Evolutionary conservation across 345 rosid genomes (phyloP), one percentile per base, ranked within the genome.

Genomic region (Noccaea bulbosa): DNA sequence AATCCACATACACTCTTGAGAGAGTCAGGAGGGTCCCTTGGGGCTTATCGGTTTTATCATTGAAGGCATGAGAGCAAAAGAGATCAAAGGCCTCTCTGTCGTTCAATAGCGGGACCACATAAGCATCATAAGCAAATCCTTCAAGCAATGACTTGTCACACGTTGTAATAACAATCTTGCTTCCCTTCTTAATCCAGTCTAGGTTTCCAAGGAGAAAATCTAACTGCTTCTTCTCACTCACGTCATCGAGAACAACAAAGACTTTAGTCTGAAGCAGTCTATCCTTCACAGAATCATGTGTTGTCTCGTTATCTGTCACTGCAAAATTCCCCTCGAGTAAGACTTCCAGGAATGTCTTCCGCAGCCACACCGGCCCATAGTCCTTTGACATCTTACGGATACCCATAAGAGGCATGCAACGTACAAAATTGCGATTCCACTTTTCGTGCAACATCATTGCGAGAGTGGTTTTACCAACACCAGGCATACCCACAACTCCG

Each of bases 401-500:
- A 60, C 20, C 51, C 16, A 48, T n/a, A 55, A 55, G 43, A 55
- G 61, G 61, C 24, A 55, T 1, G n/a, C 61, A 55, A 15, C 11
- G 61, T 55, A 55, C 5, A 15, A 55, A 60, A 1, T 40, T 60
- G 49, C 16, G 2, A 16, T 60, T 41, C 65, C 67, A 70, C 11
- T 70, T 40, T 15, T 40, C 22, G 11, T 47, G 4, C 22, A 70
- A 0, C 60, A 4, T 50, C 60, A 15, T 30, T 2, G 59, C 67
- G 0, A 60, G 74, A 50, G 67, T 17, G 0, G 61, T 59, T 50
- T 70, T 61, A 11, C 75, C 75, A 60, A 70, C 61, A 3, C 67
- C 52, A 0, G 43, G 75, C 68, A 70, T 60, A 4, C 75, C 75
- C 11, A 60, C 67, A 27, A 61, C 75, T 40, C 75, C 75, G 11